Base-by-base conservation (phyloP, 345 rosid genomes). In the Eutrema heterophyllum region DNA sequence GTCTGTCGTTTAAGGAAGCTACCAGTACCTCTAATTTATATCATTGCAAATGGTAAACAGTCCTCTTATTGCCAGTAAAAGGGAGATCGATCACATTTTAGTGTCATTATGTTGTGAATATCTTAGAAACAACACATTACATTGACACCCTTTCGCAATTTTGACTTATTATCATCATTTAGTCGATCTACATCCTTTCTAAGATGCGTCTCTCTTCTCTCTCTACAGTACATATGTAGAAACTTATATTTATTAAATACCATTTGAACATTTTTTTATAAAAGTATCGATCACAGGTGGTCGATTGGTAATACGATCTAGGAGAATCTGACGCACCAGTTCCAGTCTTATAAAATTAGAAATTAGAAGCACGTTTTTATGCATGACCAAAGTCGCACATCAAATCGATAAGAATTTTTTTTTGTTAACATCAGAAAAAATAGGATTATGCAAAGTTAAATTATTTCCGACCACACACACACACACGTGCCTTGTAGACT, bases 311-410 rank as follows among this genome's bases (percentile, higher is more conserved):
- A 14, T 70, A 48, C 54, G 48, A 44, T 54, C 11, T 52, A 16
- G 45, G 24, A 5, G 45, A 18, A 53, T 63, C 14, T 32, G 55
- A 63, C 44, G 7, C 65, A 44, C 15, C 24, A 15, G 5, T 38
- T 38, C 52, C 7, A 38, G 43, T 39, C 44, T 16, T 57, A 73
- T 53, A 33, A 46, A 48, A 66, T 9, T 26, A 10, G 55, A 38
- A 56, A 14, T 48, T 13, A 57, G 43, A 58, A 15, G 64, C 78
- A 58, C 49, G 77, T 57, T 66, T 46, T 57, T 16, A 30, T 30
- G 27, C 45, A 24, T 36, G 58, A 73, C 64, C 40, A 24, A 15
- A 63, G 32, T 41, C 15, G 15, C 9, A 16, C n/a, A 10, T 50
- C 67, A 24, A 66, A 30, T 38, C 41, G 12, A 56, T 39, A 6